Conservation (phyloP, 2,329 filamentous ascomycete genomes). For the Stachybotrys chartarum region DNA sequence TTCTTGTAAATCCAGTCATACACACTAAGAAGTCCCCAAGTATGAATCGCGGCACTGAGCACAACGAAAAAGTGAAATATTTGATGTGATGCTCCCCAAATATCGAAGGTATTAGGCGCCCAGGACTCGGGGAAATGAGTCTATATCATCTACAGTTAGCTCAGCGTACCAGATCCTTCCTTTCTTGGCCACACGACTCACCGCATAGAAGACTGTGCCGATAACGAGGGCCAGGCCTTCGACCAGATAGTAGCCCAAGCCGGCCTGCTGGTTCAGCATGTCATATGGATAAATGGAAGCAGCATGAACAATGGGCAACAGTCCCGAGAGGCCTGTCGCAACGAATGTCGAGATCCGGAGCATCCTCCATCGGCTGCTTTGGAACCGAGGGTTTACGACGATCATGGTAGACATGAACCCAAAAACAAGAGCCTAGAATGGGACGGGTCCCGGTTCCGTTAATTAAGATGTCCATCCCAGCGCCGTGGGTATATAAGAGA, state of each 20-base stretch:
- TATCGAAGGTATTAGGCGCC: conserved; percentile 32
- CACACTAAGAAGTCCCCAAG: conserved; percentile 5
- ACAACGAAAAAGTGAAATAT: conserved; percentile 37
- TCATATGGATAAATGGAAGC: conserved; percentile 21
- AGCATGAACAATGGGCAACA: conserved; percentile 26
- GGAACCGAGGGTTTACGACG: not conserved
- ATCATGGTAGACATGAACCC: not conserved
- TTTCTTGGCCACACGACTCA: conserved; percentile 13
- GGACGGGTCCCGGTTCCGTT: not conserved
- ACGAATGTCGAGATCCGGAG: conserved; percentile 25
- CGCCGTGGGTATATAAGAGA: not conserved
- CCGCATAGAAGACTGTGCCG: conserved; percentile 26
- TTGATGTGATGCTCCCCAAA: conserved; percentile 35
- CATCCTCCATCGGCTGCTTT: conserved; percentile 15
- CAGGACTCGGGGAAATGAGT: conserved; percentile 31
- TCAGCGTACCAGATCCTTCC: not conserved
- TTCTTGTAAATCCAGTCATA: conserved; percentile 4
- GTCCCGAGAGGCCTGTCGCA: conserved; percentile 23
- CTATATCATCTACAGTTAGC: conserved; percentile 10
- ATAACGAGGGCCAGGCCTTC: conserved; percentile 26
- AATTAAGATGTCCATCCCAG: not conserved
- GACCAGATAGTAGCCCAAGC: conserved; percentile 26
- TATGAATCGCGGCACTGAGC: conserved; percentile 14
- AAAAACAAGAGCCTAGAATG: not conserved
- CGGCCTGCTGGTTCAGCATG: conserved; percentile 25